Percentiles rank a stretch among this genome's conserved stretches.
These are phyloP conservation scores for Cyclotella kingstonii DNA, from an alignment of 108 stramenopile species.

Conservation along the genomic window DNA sequence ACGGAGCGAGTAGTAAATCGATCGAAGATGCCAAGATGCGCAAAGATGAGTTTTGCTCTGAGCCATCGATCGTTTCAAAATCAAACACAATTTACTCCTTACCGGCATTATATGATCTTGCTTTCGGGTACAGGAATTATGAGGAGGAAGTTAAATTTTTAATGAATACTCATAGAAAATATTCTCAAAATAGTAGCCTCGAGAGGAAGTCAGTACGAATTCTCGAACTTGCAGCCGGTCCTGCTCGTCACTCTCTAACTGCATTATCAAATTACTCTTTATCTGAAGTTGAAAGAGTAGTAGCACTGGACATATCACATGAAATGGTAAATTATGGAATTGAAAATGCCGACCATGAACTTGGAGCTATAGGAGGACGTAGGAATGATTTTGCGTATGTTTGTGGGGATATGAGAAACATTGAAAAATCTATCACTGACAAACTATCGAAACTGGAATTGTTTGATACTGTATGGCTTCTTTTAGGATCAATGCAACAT, in stretches of 20 bases:
- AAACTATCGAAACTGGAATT: background rate
- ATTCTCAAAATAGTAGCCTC: background rate
- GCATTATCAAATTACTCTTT: conserved; percentile 40
- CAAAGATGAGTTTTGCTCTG: too few relatives aligned
- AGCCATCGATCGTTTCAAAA: conserved; percentile 5
- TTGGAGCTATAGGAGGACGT: conserved; percentile 35
- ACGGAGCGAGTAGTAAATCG: too few relatives aligned
- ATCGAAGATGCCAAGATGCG: too few relatives aligned
- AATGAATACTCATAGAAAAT: conserved; percentile 45
- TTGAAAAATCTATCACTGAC: conserved; percentile 1
- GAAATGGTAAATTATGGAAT: conserved; percentile 71
- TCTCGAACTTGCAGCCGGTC: conserved; percentile 81
- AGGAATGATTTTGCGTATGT: conserved; percentile 52
- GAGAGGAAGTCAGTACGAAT: conserved; percentile 26
- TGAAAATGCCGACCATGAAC: conserved; percentile 51
- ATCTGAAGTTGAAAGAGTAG: conserved; percentile 30
- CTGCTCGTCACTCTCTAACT: conserved; percentile 72
- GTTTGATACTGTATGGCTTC: conserved; percentile 77
- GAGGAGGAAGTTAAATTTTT: conserved; percentile 81
- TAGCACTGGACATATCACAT: conserved; percentile 64
- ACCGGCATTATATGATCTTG: conserved; percentile 79
- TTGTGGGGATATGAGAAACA: conserved; percentile 67
- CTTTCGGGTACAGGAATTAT: conserved; percentile 79
- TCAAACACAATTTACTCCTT: conserved; percentile 61
- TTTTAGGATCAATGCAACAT: conserved; percentile 78